These are phyloP conservation scores for Colletotrichum scovillei DNA, from an alignment of 2,329 filamentous ascomycete species.

Conservation along the genomic window DNA sequence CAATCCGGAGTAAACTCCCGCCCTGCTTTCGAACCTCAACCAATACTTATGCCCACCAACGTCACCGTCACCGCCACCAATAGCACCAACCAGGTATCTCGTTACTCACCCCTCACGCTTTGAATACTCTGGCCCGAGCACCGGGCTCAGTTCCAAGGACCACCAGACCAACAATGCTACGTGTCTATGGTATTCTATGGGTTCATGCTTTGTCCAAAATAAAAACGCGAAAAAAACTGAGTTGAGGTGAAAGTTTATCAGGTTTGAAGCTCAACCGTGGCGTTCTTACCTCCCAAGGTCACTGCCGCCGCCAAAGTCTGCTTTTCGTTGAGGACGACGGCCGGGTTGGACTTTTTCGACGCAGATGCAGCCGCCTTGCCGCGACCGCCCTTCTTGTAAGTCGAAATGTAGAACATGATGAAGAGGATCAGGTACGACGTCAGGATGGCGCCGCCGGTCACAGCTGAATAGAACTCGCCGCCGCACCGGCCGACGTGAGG, in stretches of 20 bases:
- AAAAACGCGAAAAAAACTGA: no score
- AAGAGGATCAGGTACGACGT: constrained; percentile 82
- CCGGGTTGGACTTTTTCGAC: background rate
- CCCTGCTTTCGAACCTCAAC: background rate
- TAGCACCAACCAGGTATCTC: background rate
- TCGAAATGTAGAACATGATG: constrained; percentile 80
- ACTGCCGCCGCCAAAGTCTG: background rate
- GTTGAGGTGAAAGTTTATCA: background rate
- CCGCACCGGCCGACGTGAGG: constrained; percentile 78
- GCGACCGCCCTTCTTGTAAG: constrained; percentile 24
- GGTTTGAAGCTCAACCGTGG: background rate
- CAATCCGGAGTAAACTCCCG: background rate
- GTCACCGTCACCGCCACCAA: background rate
- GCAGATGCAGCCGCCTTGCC: background rate
- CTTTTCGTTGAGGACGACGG: constrained; percentile 2
- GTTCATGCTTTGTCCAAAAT: background rate
- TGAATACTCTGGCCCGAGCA: background rate
- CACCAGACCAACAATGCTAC: background rate
- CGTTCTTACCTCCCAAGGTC: background rate
- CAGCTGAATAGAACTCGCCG: constrained; percentile 82
- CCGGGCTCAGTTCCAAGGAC: background rate
- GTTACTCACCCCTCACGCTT: background rate
- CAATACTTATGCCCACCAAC: background rate
- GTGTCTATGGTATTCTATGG: background rate
- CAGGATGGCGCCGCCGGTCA: constrained; percentile 78